Evolutionary conservation across 805 yeast genomes (phyloP).

Genomic region (Candida sithepensis): DNA sequence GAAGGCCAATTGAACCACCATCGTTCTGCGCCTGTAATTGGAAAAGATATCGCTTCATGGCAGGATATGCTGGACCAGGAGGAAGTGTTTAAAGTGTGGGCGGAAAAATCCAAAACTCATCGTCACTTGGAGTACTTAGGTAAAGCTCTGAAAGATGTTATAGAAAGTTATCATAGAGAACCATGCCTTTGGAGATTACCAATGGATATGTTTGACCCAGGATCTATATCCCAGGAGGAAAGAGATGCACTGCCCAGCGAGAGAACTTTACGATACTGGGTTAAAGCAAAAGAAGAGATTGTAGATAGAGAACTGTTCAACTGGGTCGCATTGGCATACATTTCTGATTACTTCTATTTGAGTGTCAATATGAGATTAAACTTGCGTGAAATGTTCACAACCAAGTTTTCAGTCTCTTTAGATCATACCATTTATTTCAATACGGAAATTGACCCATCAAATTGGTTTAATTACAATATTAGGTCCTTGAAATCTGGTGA

Average conservation of each 20-base stretch:
- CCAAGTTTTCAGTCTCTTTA: constrained; percentile 54
- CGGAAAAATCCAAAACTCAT: constrained; percentile 19
- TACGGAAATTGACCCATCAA: constrained; percentile 38
- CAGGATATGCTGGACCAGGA: constrained; percentile 27
- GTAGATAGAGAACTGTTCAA: constrained; percentile 34
- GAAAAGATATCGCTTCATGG: constrained; percentile 26
- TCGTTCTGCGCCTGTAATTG: constrained; percentile 25
- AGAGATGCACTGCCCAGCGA: constrained; percentile 15
- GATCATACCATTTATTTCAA: constrained; percentile 71
- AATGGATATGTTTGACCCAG: constrained; percentile 29
- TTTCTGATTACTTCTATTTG: constrained; percentile 56
- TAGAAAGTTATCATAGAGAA: constrained; percentile 28
- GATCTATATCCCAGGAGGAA: constrained; percentile 19
- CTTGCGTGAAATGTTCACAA: constrained; percentile 40
- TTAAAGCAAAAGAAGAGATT: constrained; percentile 24
- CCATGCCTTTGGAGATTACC: constrained; percentile 35
- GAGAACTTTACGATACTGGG: constrained; percentile 31
- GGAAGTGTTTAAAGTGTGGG: constrained; percentile 28
- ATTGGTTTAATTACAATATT: constrained; percentile 49
- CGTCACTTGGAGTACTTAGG: constrained; percentile 23
- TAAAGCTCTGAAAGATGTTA: constrained; percentile 19
- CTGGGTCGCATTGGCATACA: constrained; percentile 55
- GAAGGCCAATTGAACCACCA: constrained; percentile 29
- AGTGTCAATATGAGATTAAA: constrained; percentile 51
- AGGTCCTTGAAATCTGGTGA: constrained; percentile 46